A percentile compares a stretch with the other conserved stretches of the same genome.
These are phyloP conservation scores for Filobasidium wieringae DNA, from an alignment of 768 basidiomycete species.

Conservation along the genomic window DNA sequence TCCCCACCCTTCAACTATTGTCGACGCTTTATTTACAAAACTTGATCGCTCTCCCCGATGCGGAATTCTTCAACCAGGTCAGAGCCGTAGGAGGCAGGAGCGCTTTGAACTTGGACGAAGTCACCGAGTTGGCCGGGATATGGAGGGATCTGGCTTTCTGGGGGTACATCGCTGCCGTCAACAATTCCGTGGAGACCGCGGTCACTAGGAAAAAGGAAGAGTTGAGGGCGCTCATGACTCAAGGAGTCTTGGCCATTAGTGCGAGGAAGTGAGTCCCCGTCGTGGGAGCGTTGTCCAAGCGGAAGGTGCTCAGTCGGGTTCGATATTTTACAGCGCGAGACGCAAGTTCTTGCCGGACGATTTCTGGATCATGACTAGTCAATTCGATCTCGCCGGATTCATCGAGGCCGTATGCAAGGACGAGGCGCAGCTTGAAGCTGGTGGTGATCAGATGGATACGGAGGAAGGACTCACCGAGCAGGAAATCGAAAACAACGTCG, in stretches of 20 bases:
- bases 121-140: slow-evolving; percentile 60
- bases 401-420: slow-evolving; percentile 71
- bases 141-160: slow-evolving; percentile 74
- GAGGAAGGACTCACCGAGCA: slow-evolving; percentile 21
- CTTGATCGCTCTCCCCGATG: slow-evolving; percentile 84
- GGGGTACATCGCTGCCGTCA: slow-evolving; percentile 56
- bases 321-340: slow-evolving; percentile 53
- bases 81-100: slow-evolving; percentile 41
- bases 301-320: neutral
- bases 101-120: slow-evolving; percentile 70
- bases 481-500: slow-evolving; percentile 5
- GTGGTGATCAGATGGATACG: slow-evolving; percentile 18
- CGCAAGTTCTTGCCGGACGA: slow-evolving; percentile 67
- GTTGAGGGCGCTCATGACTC: slow-evolving; percentile 64
- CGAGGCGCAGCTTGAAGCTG: slow-evolving; percentile 45
- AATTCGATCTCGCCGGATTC: slow-evolving; percentile 57
- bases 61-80: slow-evolving; percentile 70
- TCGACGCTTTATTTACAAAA: slow-evolving; percentile 69
- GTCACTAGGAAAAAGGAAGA: slow-evolving; percentile 47
- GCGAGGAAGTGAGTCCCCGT: slow-evolving; percentile 63
- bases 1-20: neutral
- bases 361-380: slow-evolving; percentile 63
- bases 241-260: slow-evolving; percentile 67
- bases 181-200: slow-evolving; percentile 22
- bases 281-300: neutral